These are phyloP conservation scores for Seiridium unicorne DNA, from an alignment of 2,329 filamentous ascomycete species.

Conservation along the genomic window DNA sequence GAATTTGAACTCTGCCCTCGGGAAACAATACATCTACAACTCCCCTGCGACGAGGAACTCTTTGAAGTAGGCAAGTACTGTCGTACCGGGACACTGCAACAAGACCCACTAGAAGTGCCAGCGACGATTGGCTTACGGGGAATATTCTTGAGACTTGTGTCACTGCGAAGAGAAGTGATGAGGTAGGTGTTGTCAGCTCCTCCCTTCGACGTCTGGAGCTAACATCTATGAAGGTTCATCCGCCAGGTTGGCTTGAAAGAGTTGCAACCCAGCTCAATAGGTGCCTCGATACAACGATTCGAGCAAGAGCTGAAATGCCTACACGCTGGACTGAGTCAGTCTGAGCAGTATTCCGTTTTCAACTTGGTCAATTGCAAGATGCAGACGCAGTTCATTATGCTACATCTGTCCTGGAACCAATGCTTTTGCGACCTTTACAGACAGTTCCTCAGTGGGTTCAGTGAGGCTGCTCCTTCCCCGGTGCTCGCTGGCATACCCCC, in stretches of 20 bases:
- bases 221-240: slow-evolving; percentile 19
- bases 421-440: slow-evolving; percentile 43
- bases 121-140: slow-evolving; percentile 20
- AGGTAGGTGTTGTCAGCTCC: slow-evolving; percentile 13
- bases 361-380: slow-evolving; percentile 19
- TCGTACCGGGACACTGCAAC: slow-evolving; percentile 20
- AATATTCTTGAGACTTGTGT: slow-evolving; percentile 22
- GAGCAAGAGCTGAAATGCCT: slow-evolving; percentile 22
- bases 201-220: background rate
- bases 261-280: slow-evolving; percentile 20
- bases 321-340: slow-evolving; percentile 14
- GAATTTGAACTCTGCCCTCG: slow-evolving; percentile 39
- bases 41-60: slow-evolving; percentile 31
- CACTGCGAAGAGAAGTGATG: slow-evolving; percentile 24
- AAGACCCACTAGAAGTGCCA: slow-evolving; percentile 12
- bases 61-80: slow-evolving; percentile 23
- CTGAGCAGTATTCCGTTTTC: slow-evolving; percentile 21
- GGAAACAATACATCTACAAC: slow-evolving; percentile 35
- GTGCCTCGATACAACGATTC: slow-evolving; percentile 20
- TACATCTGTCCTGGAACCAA: slow-evolving; percentile 38
- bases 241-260: slow-evolving; percentile 25
- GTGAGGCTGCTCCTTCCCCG: slow-evolving; percentile 33
- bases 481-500: slow-evolving; percentile 26
- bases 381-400: slow-evolving; percentile 27
- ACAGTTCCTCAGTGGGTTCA: slow-evolving; percentile 38